phyloP scores from a whole-genome alignment of 2,329 filamentous ascomycete species.

The Fusarium sp. region DNA sequence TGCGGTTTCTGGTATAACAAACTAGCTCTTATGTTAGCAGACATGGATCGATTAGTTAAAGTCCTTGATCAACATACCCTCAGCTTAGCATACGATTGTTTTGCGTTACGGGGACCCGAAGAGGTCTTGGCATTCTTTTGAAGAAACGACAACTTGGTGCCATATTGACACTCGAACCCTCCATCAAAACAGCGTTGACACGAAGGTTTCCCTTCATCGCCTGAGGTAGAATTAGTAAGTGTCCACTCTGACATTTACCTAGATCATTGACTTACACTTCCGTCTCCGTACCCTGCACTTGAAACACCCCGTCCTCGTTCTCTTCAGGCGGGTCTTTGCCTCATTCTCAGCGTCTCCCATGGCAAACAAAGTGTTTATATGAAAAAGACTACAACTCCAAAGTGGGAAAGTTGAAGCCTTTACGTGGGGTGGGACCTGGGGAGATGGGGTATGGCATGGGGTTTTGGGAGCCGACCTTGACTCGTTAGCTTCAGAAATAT shows the following conservation, averaged over 20 bases:
- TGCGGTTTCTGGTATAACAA: slow-evolving; percentile 33
- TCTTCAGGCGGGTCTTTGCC: slow-evolving; percentile 41
- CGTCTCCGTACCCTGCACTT: slow-evolving; percentile 58
- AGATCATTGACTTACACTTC: slow-evolving; percentile 51
- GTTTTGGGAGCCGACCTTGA: not conserved
- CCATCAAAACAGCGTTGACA: slow-evolving; percentile 59
- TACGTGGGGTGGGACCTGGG: not conserved
- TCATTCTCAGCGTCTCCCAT: slow-evolving; percentile 32
- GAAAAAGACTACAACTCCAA: slow-evolving; percentile 14
- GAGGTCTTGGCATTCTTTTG: slow-evolving; percentile 58
- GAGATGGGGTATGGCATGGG: not conserved
- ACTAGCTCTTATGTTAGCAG: slow-evolving; percentile 9
- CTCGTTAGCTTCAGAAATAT: not conserved
- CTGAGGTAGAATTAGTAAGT: slow-evolving; percentile 42
- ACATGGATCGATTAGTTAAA: not conserved
- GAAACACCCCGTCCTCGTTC: slow-evolving; percentile 56
- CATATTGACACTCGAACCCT: slow-evolving; percentile 59
- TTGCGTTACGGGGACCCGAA: slow-evolving; percentile 17
- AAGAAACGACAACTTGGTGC: slow-evolving; percentile 57
- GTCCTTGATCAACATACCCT: slow-evolving; percentile 13
- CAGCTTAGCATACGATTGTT: slow-evolving; percentile 36
- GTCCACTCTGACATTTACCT: not conserved
- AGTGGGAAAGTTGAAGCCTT: slow-evolving; percentile 38
- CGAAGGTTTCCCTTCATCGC: slow-evolving; percentile 60
- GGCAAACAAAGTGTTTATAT: not conserved